Conservation (phyloP, 495 filamentous ascomycete species). For the Aspergillus ellipticus region DNA sequence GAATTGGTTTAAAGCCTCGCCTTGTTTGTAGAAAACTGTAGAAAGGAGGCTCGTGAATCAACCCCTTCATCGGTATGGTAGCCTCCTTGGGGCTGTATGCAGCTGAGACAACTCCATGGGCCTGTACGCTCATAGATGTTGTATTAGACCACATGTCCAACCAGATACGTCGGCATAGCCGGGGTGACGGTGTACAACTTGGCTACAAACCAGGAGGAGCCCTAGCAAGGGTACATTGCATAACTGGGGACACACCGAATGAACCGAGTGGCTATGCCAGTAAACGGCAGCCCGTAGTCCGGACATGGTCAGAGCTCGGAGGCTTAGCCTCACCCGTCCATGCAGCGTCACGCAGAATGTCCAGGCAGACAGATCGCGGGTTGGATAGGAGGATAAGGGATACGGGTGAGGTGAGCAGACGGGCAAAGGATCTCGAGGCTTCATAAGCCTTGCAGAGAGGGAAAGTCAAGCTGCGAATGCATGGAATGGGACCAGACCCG, state of each 20-base stretch:
- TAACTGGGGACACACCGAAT: not conserved
- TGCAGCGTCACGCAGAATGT: not conserved
- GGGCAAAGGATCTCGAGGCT: not conserved
- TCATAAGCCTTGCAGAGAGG: not conserved
- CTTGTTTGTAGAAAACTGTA: not conserved
- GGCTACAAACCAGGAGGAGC: not conserved
- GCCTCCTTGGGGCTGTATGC: not conserved
- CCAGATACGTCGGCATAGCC: not conserved
- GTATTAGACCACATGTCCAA: not conserved
- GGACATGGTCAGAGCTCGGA: not conserved
- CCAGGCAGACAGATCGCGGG: not conserved
- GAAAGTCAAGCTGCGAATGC: no score
- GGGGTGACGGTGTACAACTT: not conserved
- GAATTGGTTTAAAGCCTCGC: not conserved
- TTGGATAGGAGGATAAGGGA: not conserved
- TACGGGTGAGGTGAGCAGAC: not conserved
- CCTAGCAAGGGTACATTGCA: not conserved
- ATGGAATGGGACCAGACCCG: no score
- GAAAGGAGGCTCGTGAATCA: not conserved
- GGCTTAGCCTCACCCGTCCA: not conserved
- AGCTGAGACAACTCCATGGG: not conserved
- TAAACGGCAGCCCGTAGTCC: not conserved
- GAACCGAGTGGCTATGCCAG: slow-evolving; percentile 1
- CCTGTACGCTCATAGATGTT: not conserved
- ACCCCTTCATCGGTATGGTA: not conserved